Evolutionary conservation across 164 flowering plant species (phyloP), one percentile per base, ranked within the genome.

Genomic region (Brasenia schreberi): DNA sequence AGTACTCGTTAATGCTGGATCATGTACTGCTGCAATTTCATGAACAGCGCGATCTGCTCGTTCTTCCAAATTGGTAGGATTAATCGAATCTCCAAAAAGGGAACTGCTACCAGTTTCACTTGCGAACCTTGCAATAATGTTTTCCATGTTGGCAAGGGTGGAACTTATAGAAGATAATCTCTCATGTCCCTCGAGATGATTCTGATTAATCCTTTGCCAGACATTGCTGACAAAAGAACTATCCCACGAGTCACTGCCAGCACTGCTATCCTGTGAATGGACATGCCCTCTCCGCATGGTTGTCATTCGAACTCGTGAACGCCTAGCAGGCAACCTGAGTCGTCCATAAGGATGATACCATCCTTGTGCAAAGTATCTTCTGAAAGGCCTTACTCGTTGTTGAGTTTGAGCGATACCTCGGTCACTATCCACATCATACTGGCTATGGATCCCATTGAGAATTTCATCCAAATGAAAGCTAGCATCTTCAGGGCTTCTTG

Each of bases 1-100:
- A 43, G 80, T 74, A 73, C 80, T 77, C 6, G 80, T 74, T 58
- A 66, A 70, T 61, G 80, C 72, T 33, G 39, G 39, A 33, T 33
- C 39, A 33, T 33, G 39, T 33, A 33, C 3, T 67, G 68, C 70
- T 65, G 73, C 77, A 66, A 74, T 75, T 14, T 72, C 77, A 58
- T 58, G 60, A 19, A 63, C 64, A 9, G 63, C 62, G 23, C 63
- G 74, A 65, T 62, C 67, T 49, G 62, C 64, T 19, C 39, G 64
- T 65, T 56, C 59, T 44, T 63, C 58, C 6, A 67, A 5, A 33
- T 52, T 62, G 43, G 9, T 74, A 58, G 73, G 76, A 44, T 63
- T 69, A 33, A 63, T 66, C 17, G 73, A 72, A n/a, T 72, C 53
- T 16, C 74, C 68, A 9, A 69, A 64, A 58, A 67, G 71, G 52